Base-by-base conservation (phyloP, 768 basidiomycete species). In the Kwoniella shandongensis region DNA sequence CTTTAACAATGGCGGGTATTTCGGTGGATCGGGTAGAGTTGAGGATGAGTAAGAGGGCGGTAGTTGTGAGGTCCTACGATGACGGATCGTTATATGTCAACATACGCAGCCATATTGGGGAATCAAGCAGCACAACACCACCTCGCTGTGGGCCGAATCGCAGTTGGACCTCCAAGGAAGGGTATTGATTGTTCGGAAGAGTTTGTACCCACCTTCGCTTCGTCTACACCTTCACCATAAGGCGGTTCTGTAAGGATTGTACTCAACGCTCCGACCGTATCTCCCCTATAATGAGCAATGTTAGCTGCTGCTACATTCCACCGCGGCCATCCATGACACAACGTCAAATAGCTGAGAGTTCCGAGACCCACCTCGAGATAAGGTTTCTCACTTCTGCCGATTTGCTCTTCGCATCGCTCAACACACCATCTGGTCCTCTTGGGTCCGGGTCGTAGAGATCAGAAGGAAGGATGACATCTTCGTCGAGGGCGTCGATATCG, bases 11-110 rank as follows among this genome's bases (percentile, higher is more conserved):
- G 23, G 79, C 78, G 2, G 87, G 81, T 61, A 97, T 90, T 61
- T 97, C 93, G 1, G 89, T 82, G 4, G 91, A 80, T 75, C 94
- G 91, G 12, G 92, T 96, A 55, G 89, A 91, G 81, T 96, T 97
- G 61, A 97, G 83, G 62, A 98, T 89, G 0, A 88, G 86, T 32
- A 93, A 82, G 23, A 97, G 80, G 0, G 86, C 85, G 62, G 87
- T 84, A 25, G 93, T 83, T 0, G 88, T 88, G 29, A 91, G 73
- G 56, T 84, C 83, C 91, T 96, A 71, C 3, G 27, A 6, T 23
- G 32, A n/a, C n/a, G n/a, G n/a, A n/a, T n/a, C n/a, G n/a, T n/a
- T n/a, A n/a, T n/a, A n/a, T n/a, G n/a, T n/a, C n/a, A n/a, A n/a
- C n/a, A n/a, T n/a, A n/a, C n/a, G n/a, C n/a, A n/a, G n/a, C n/a